Percentiles rank a stretch among this genome's conserved stretches.
Conservation (phyloP, 2,329 filamentous ascomycete genomes). For the Apiospora pterosperma region DNA sequence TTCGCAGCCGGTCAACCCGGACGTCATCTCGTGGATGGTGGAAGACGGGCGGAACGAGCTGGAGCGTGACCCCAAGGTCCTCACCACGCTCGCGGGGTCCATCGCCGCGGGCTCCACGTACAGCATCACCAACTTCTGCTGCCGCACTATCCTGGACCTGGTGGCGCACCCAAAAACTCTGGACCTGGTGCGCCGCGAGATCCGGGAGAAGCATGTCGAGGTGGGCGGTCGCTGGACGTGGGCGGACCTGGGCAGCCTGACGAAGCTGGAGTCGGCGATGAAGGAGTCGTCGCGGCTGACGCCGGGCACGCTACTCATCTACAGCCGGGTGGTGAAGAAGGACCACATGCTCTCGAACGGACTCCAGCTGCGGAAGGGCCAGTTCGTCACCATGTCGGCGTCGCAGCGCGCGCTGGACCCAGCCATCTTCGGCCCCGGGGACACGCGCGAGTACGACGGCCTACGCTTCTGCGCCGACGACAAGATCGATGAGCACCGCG, state of each 20-base stretch:
- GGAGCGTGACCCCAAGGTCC: neutral
- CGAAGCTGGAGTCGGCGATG: slow-evolving; percentile 14
- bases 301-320: slow-evolving; percentile 9
- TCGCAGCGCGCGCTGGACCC: slow-evolving; percentile 3
- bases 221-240: slow-evolving; percentile 8
- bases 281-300: slow-evolving; percentile 12
- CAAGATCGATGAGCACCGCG: slow-evolving; percentile 5
- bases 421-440: slow-evolving; percentile 3
- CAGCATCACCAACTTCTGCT: too few relatives aligned
- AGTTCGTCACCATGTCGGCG: slow-evolving; percentile 9
- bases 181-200: slow-evolving; percentile 6
- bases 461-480: slow-evolving; percentile 9
- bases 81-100: too few relatives aligned
- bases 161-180: slow-evolving; percentile 7
- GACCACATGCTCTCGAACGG: slow-evolving; percentile 8
- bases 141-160: slow-evolving; percentile 7
- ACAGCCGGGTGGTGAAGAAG: slow-evolving; percentile 12
- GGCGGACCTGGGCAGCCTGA: slow-evolving; percentile 6
- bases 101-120: too few relatives aligned
- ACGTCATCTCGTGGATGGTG: slow-evolving; percentile 12
- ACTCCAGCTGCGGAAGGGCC: slow-evolving; percentile 3
- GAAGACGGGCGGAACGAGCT: neutral
- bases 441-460: slow-evolving; percentile 7
- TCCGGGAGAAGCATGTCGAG: neutral
- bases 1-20: neutral